Base-by-base conservation (phyloP, 192 early-diverging fungal species). In the Coemansia sp. region DNA sequence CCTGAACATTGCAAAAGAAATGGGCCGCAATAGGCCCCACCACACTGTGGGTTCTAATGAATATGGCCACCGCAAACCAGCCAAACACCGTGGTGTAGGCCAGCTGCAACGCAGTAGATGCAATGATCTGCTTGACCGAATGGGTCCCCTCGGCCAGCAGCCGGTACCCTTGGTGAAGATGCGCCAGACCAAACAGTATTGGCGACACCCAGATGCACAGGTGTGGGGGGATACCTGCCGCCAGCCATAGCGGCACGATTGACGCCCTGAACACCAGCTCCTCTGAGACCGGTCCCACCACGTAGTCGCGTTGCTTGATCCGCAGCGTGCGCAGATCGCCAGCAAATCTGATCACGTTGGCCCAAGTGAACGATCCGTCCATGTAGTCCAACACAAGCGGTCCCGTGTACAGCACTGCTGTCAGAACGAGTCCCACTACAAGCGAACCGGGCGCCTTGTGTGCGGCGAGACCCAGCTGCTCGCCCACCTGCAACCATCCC, bases 1-100 rank as follows among this genome's bases (percentile, higher is more conserved):
- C 78, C 64, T 65, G 66, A 18, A 72, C 13, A 36, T 81, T 81
- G 51, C 78, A 81, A 32, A 81, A 62, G 0, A 65, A 21, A 42
- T 81, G 78, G 0, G 78, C 78, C 0, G 26, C 69, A 6, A 76
- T 40, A 1, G 78, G 70, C 0, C 73, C 78, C 0, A 37, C 67
- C 4, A 81, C 62, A 15, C 70, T 81, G 0, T 52, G 22, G 4
- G 78, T 72, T 9, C 73, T 51, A 10, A 73, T 22, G 36, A 76
- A 63, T 55, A 81, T 47, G 0, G 61, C 69, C 6, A 56, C 78
- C 0, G 73, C 78, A 46, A 72, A 72, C 70, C 78, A 81, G 9
- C 78, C 78, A 61, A 81, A 81, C 48, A 76, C 18, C 12, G 63
- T 66, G 7, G 78, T 81, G 36, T 81, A 81, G 4, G 56, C 40